These are phyloP conservation scores for Ophiostoma sp. DNA, from an alignment of 2,329 filamentous ascomycete genomes.

Conservation along the genomic window DNA sequence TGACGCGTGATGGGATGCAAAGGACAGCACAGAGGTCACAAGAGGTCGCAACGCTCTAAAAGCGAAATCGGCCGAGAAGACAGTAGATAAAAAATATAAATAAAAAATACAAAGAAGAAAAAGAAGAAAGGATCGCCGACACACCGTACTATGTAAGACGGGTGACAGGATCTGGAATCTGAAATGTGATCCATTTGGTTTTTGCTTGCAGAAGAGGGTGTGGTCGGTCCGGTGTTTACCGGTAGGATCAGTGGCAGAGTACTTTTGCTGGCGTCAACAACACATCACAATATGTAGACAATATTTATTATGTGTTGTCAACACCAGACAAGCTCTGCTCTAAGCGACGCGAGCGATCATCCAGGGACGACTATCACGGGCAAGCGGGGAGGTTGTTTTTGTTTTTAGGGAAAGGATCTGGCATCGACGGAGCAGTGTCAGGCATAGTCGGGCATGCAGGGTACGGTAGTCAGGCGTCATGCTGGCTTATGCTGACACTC, in stretches of 20 bases:
- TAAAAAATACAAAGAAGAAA: not conserved
- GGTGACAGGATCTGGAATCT: not conserved
- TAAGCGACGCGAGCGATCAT: slow-evolving; percentile 7
- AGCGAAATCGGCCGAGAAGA: too few relatives aligned
- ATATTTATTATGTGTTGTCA: not conserved
- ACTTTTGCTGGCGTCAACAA: not conserved
- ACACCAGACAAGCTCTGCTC: not conserved
- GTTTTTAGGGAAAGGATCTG: not conserved
- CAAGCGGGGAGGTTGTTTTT: not conserved
- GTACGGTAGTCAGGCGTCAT: too few relatives aligned
- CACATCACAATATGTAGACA: not conserved
- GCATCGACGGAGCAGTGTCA: too few relatives aligned
- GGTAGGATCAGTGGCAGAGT: not conserved
- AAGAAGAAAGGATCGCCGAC: not conserved
- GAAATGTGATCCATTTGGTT: not conserved
- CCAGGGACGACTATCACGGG: not conserved
- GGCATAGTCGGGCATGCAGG: too few relatives aligned
- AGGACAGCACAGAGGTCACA: not conserved
- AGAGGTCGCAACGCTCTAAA: too few relatives aligned
- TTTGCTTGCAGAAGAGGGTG: not conserved
- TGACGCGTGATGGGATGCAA: not conserved
- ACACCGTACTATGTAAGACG: not conserved
- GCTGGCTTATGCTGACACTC: too few relatives aligned
- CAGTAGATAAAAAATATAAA: not conserved
- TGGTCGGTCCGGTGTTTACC: not conserved